Base-by-base conservation (phyloP, 768 basidiomycete species). In the Phlebiopsis gigantea region DNA sequence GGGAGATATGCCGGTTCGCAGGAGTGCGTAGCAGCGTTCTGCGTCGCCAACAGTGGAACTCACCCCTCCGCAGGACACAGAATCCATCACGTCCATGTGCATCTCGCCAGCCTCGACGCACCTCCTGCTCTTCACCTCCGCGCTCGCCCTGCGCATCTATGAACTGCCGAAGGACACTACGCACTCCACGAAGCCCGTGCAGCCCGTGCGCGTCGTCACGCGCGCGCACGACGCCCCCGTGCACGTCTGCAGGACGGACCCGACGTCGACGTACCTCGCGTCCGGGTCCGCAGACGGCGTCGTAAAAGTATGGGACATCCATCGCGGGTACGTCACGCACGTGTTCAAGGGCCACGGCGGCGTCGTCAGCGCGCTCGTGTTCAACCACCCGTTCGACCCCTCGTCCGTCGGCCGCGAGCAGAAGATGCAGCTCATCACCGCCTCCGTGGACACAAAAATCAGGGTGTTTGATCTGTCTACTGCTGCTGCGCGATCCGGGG, bases 341-440 rank as follows among this genome's bases (percentile, higher is more conserved):
- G 79, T 94, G 12, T 93, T 96, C 78, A 90, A 89, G 65, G 96
- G 95, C 1, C 97, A 98, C 67, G 97, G 95, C 4, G 97, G 97
- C n/a, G 91, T 97, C 58, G 87, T 99, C 68, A 91, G 89, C 62
- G 94, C 96, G 15, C 74, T 98, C 58, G 75, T 80, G 24, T 99
- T 95, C 73, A 88, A 87, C 69, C 90, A 87, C 63, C 86, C 85
- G 21, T 80, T 76, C 58, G 80, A 88, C 59, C 74, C 78, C 2
- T 80, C 82, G 7, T 74, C 73, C 30, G 72, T 78, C 26, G 69
- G 63, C 41, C 71, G 62, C 21, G 62, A 74, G 52, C 75, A 73
- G 61, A 79, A 77, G 50, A 88, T 95, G 79, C 85, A 86, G 62
- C 80, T 98, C 41, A 79, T 95, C 55, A 95, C 95, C 0, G 96